These are phyloP conservation scores for Aspergillus phoenicis DNA, from an alignment of 2,329 filamentous ascomycete species.

Conservation along the genomic window DNA sequence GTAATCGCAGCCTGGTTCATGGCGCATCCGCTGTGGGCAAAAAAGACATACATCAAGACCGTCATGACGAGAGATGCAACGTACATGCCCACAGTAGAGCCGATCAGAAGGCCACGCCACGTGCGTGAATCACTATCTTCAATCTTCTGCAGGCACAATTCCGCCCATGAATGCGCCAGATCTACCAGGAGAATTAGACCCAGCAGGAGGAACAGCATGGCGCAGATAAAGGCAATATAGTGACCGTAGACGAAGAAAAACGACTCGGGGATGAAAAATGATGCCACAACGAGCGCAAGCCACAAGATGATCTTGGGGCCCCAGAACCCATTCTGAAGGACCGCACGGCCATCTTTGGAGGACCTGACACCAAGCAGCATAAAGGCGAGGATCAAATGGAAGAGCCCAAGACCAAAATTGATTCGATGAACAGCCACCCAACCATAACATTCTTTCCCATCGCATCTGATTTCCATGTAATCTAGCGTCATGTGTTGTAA, in stretches of 20 bases:
- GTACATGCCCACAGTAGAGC: conserved; percentile 93
- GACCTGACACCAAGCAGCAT: conserved; percentile 83
- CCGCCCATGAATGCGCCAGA: conserved; percentile 93
- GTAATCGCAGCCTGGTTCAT: conserved; percentile 98
- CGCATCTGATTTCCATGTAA: conserved; percentile 93
- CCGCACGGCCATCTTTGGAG: conserved; percentile 83
- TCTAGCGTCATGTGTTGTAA: conserved; percentile 88
- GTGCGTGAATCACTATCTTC: conserved; percentile 80
- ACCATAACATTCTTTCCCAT: conserved; percentile 86
- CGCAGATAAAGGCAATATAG: conserved; percentile 83
- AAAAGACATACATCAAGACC: conserved; percentile 95
- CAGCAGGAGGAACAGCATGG: conserved; percentile 90
- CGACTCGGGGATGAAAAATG: conserved; percentile 90
- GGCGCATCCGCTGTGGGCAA: conserved; percentile 75
- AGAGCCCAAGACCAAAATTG: conserved; percentile 94
- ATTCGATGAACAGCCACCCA: conserved; percentile 97
- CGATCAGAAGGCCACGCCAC: conserved; percentile 86
- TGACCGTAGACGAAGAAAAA: conserved; percentile 98
- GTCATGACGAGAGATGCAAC: conserved; percentile 89
- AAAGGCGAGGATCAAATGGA: conserved; percentile 84
- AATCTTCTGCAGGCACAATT: conserved; percentile 92
- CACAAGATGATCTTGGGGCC: conserved; percentile 92
- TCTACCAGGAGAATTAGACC: conserved; percentile 92
- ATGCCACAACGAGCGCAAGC: conserved; percentile 82
- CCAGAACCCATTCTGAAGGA: conserved; percentile 98